Evolutionary conservation across 2,329 filamentous ascomycete genomes (phyloP), one percentile per base, ranked within the genome.

Genomic region (Pseudocercospora vitis): DNA sequence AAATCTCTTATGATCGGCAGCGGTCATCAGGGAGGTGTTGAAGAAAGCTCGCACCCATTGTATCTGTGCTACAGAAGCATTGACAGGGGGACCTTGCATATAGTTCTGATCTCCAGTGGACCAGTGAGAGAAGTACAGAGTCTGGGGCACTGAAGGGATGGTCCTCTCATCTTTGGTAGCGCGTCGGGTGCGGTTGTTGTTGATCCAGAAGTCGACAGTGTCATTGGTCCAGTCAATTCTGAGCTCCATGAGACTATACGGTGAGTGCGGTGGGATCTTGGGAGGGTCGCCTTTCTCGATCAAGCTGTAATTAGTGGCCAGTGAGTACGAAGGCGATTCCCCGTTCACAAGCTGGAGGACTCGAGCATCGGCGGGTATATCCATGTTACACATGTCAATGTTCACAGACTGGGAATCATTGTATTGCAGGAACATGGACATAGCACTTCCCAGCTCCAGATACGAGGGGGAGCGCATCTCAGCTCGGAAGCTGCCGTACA

Each of bases 31-130:
- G 1, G 76, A 77, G 0, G 75, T 75, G 57, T 79, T 79, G 70
- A 79, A 79, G 60, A 79, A 79, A 23, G 74, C 65, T n/a, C 76
- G 71, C 7, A 74, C 69, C 73, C 74, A 79, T 6, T 68, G 73
- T 26, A 79, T 61, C 19, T 73, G 73, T 4, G 76, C 76, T 16
- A 66, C 61, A 2, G 74, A 71, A n/a, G 61, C 64, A 16, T 67
- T 67, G 12, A 33, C 42, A 1, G 76, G 76, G 11, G 77, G 77
- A 3, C 76, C 76, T 59, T 73, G 65, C 68, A 74, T 78, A 1
- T 67, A 73, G 55, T 71, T 72, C 9, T 62, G 57, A 55, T 78
- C 74, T 7, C 76, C 76, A 7, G 69, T 72, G 0, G 75, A 77
- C 76, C 76, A 79, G 60, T 79, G 76, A 59, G 76, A 74, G 60